phyloP scores from a whole-genome alignment of 345 rosid genomes.

The Excoecaria agallocha region DNA sequence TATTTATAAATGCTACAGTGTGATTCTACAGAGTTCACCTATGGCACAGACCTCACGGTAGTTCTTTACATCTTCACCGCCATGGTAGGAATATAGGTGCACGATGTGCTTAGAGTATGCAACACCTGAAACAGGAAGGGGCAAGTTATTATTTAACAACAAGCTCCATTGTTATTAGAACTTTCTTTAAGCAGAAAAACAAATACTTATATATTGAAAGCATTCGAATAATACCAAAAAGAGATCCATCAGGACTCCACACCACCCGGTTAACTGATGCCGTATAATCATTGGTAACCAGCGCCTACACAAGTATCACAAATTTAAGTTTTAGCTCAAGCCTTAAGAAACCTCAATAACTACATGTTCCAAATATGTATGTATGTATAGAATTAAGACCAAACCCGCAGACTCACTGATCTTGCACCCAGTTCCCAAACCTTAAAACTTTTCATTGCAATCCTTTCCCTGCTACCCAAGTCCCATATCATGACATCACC shows the following conservation, averaged over 20 bases:
- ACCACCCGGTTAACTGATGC: constrained; percentile 72
- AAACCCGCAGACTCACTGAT: constrained; percentile 65
- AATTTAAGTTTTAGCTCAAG: constrained; percentile 1
- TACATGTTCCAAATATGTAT: constrained; percentile 17
- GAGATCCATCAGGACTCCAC: constrained; percentile 87
- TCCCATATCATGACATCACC: constrained; percentile 79
- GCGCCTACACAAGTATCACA: constrained; percentile 42
- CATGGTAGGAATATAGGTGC: constrained; percentile 67
- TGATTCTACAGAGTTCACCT: not conserved
- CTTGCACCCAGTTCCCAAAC: constrained; percentile 61
- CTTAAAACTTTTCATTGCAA: constrained; percentile 55
- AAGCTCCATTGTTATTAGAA: not conserved
- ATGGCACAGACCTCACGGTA: constrained; percentile 64
- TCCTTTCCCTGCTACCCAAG: constrained; percentile 58
- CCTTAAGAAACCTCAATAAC: constrained; percentile 6
- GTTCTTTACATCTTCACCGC: constrained; percentile 59
- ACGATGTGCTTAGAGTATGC: constrained; percentile 83
- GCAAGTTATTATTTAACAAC: not conserved
- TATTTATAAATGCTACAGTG: not conserved
- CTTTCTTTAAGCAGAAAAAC: constrained; percentile 6
- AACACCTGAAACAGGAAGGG: constrained; percentile 50
- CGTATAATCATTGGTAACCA: constrained; percentile 51
- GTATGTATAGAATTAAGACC: constrained; percentile 13
- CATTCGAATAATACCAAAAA: constrained; percentile 52
- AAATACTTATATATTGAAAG: constrained; percentile 1